Evolutionary conservation across 371 early-diverging fungal genomes (phyloP).

Genomic region (Apophysomyces elegans): DNA sequence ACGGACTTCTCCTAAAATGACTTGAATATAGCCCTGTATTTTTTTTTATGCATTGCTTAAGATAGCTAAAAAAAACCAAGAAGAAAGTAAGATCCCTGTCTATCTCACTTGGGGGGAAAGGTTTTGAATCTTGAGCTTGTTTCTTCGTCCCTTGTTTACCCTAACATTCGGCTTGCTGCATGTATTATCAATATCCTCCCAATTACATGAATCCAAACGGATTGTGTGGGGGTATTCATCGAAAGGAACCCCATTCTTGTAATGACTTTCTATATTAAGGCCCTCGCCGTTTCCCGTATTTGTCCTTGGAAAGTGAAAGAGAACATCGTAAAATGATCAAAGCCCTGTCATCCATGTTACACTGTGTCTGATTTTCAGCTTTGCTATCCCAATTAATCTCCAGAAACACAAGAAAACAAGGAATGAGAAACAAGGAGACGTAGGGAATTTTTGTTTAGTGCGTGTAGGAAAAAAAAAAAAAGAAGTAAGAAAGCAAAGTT

Average conservation of each 20-base stretch:
- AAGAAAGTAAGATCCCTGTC: background rate
- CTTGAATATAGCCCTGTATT: background rate
- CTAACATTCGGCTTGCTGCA: background rate
- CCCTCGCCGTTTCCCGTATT: too few species aligned
- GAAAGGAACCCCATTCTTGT: background rate
- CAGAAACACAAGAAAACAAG: background rate
- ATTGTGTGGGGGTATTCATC: background rate
- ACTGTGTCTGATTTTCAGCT: background rate
- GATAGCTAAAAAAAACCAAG: background rate
- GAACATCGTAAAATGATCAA: too few species aligned
- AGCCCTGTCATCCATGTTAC: background rate
- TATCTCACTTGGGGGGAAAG: too few species aligned
- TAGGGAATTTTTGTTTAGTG: background rate
- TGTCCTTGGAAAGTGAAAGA: too few species aligned
- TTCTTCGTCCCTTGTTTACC: conserved; percentile 3
- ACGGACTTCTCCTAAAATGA: conserved; percentile 2
- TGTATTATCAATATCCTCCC: conserved; percentile 1
- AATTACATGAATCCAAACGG: background rate
- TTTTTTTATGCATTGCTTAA: conserved; percentile 1
- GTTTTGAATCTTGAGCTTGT: background rate
- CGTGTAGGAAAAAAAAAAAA: background rate
- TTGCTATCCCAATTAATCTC: background rate
- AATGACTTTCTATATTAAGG: too few species aligned
- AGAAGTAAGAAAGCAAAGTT: conserved; percentile 5
- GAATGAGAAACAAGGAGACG: too few species aligned